Evolutionary conservation across 495 filamentous ascomycete species (phyloP).

Genomic region (Aspergillus diversus): DNA sequence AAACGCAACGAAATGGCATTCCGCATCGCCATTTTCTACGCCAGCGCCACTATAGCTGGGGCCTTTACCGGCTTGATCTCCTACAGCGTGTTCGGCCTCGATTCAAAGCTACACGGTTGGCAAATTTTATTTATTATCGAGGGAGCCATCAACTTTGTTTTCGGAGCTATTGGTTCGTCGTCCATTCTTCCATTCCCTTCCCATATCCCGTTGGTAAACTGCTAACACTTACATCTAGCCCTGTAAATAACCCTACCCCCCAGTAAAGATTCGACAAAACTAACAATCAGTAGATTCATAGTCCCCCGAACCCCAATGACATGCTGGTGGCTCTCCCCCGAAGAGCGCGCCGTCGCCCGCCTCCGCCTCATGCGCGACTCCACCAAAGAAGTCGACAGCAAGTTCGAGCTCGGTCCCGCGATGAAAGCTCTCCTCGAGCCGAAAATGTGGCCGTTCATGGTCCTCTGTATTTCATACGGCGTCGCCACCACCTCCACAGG

Average conservation of each 20-base stretch:
- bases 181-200: too few species aligned
- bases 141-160: conserved; percentile 43
- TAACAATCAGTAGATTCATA: neutral
- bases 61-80: conserved; percentile 55
- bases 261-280: neutral
- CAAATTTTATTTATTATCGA: conserved; percentile 62
- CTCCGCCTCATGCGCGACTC: conserved; percentile 2
- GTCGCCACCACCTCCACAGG: conserved; percentile 64
- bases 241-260: conserved; percentile 27
- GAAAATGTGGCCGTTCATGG: conserved; percentile 50
- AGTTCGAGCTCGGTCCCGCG: neutral
- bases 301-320: neutral
- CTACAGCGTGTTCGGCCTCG: conserved; percentile 32
- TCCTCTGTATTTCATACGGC: conserved; percentile 61
- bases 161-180: neutral
- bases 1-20: conserved; percentile 57
- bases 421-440: neutral
- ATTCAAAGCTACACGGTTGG: conserved; percentile 48
- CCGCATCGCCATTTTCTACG: conserved; percentile 58
- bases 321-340: conserved; percentile 1
- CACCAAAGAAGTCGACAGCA: neutral
- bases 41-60: conserved; percentile 60
- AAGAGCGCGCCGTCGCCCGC: neutral
- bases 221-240: too few species aligned
- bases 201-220: too few species aligned